Evolutionary conservation across 2,329 filamentous ascomycete genomes (phyloP).

Genomic region (Drechslerella stenobrocha): DNA sequence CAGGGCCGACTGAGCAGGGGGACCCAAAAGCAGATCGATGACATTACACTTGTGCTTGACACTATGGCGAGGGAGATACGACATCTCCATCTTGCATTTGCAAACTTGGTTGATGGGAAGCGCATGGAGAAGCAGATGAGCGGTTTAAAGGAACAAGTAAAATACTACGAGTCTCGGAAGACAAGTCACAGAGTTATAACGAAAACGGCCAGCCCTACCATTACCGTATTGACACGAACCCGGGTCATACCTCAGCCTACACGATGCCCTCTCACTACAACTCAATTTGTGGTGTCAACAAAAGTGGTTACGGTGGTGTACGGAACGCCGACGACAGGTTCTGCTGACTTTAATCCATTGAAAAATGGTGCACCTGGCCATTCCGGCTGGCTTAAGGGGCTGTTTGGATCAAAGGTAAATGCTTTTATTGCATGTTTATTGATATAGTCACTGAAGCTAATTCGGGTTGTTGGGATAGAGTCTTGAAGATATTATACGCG

Average conservation of each 20-base stretch:
- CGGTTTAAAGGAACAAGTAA: slow-evolving; percentile 21
- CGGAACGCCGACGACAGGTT: background rate
- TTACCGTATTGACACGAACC: slow-evolving; percentile 33
- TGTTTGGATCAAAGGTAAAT: background rate
- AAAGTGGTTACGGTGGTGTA: slow-evolving; percentile 8
- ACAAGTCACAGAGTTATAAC: slow-evolving; percentile 7
- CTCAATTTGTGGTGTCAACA: slow-evolving; percentile 3
- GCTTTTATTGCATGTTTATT: no score
- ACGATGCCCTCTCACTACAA: slow-evolving; percentile 1
- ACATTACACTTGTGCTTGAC: slow-evolving; percentile 19
- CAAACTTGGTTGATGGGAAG: slow-evolving; percentile 10
- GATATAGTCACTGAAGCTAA: background rate
- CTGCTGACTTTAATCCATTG: background rate
- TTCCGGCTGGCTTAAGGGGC: background rate
- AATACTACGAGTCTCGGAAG: slow-evolving; percentile 15
- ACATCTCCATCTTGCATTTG: slow-evolving; percentile 14
- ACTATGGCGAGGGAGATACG: slow-evolving; percentile 21
- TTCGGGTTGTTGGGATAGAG: background rate
- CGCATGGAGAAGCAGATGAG: slow-evolving; percentile 20
- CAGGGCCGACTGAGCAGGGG: slow-evolving; percentile 16
- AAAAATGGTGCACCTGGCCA: background rate
- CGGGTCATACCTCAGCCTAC: slow-evolving; percentile 15
- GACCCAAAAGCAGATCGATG: slow-evolving; percentile 37
- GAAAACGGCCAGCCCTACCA: slow-evolving; percentile 12
- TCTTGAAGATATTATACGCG: background rate